A percentile compares a stretch with the other conserved stretches of the same genome.
phyloP scores from a whole-genome alignment of 257 asterid species.

The Nicotiana paniculata region DNA sequence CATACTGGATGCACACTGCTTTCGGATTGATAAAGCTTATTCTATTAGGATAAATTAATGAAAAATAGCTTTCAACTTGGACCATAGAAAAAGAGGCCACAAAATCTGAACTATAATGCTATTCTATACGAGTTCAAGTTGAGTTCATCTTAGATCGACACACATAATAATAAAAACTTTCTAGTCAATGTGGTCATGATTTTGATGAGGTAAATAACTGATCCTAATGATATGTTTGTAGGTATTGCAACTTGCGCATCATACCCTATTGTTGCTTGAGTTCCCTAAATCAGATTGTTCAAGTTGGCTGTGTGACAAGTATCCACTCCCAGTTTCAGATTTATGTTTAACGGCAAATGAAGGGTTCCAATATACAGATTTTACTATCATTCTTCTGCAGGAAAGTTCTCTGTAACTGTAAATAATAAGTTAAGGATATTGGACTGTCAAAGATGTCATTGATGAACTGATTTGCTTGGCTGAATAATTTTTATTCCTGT shows the following conservation, averaged over 20 bases:
- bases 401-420: not conserved
- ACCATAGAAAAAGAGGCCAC: not conserved
- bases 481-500: not conserved
- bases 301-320: not conserved
- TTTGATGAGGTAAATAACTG: not conserved
- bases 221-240: not conserved
- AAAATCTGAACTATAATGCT: not conserved
- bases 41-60: not conserved
- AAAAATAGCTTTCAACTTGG: not conserved
- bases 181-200: not conserved
- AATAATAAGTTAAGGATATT: not conserved
- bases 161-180: not conserved
- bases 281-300: not conserved
- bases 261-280: slow-evolving; percentile 48
- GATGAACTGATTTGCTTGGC: not conserved
- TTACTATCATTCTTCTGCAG: not conserved
- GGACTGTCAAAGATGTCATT: not conserved
- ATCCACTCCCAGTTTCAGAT: not conserved
- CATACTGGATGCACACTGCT: not conserved
- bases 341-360: not conserved
- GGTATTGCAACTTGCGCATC: slow-evolving; percentile 64
- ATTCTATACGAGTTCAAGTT: not conserved
- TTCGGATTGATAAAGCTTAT: not conserved
- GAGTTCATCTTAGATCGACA: not conserved
- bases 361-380: not conserved